phyloP scores from a whole-genome alignment of 2,329 filamentous ascomycete genomes.

The Colletotrichum siamense region DNA sequence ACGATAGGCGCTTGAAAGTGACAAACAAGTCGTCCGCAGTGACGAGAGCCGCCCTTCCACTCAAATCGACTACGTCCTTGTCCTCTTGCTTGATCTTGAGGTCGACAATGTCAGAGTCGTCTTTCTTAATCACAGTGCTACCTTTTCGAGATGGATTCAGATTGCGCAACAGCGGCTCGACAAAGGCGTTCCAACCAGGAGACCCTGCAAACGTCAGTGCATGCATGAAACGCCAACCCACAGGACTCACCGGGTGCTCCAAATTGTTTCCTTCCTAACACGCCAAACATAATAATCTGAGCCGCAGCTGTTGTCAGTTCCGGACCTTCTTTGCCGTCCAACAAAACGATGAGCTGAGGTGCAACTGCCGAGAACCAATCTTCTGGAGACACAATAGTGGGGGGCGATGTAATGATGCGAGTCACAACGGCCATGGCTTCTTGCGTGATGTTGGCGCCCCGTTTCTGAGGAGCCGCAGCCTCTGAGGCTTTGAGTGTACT shows the following conservation, averaged over 20 bases:
- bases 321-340: conserved; percentile 64
- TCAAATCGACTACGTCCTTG: conserved; percentile 52
- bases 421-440: conserved; percentile 71
- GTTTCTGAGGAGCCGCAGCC: conserved; percentile 52
- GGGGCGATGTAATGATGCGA: conserved; percentile 65
- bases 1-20: conserved; percentile 60
- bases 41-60: conserved; percentile 49
- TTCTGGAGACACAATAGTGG: conserved; percentile 56
- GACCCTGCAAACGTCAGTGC: conserved; percentile 40
- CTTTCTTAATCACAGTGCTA: conserved; percentile 20
- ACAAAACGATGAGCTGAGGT: conserved; percentile 64
- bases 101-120: conserved; percentile 24
- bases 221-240: background rate
- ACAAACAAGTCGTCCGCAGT: conserved; percentile 49
- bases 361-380: conserved; percentile 66
- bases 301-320: conserved; percentile 65
- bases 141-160: conserved; percentile 50
- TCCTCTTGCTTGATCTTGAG: conserved; percentile 21
- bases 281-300: conserved; percentile 70
- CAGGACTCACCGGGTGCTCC: conserved; percentile 63
- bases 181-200: conserved; percentile 68
- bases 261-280: conserved; percentile 66
- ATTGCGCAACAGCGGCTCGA: conserved; percentile 58
- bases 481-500: conserved; percentile 45
- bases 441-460: conserved; percentile 69